These are phyloP conservation scores for Acanthamoeba culbertsoni DNA, from an alignment of 208 protist genomes.

Conservation along the genomic window DNA sequence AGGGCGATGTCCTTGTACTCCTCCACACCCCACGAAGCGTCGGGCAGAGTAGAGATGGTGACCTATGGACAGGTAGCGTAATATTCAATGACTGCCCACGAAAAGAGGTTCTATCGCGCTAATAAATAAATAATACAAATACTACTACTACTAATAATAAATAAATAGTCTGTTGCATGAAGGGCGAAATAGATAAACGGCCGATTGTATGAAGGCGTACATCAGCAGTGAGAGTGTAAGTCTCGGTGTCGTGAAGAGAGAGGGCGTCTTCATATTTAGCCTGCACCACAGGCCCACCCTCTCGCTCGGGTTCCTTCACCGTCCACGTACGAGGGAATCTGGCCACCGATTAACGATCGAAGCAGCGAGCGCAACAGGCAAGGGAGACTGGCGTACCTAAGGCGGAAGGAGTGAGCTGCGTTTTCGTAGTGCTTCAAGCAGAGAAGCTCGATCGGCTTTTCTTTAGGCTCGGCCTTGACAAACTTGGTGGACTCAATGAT, in stretches of 20 bases:
- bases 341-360: not conserved
- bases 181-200: not conserved
- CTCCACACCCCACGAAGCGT: not conserved
- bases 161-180: no score
- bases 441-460: conserved; percentile 16
- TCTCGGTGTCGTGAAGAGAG: not conserved
- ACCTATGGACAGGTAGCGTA: no score
- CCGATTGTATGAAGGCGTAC: not conserved
- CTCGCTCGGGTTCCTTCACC: not conserved
- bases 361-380: not conserved
- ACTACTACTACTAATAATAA: not conserved
- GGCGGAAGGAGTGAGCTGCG: not conserved
- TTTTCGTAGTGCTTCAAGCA: conserved; percentile 35
- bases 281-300: not conserved
- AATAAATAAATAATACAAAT: no score
- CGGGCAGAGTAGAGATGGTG: not conserved
- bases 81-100: no score
- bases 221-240: not conserved
- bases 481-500: not conserved
- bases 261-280: not conserved
- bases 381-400: not conserved
- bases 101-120: no score
- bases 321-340: not conserved
- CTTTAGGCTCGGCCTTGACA: not conserved
- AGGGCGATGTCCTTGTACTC: conserved; percentile 14